Evolutionary conservation across 108 stramenopile species (phyloP).

Genomic region (Skeletonema marinoi): DNA sequence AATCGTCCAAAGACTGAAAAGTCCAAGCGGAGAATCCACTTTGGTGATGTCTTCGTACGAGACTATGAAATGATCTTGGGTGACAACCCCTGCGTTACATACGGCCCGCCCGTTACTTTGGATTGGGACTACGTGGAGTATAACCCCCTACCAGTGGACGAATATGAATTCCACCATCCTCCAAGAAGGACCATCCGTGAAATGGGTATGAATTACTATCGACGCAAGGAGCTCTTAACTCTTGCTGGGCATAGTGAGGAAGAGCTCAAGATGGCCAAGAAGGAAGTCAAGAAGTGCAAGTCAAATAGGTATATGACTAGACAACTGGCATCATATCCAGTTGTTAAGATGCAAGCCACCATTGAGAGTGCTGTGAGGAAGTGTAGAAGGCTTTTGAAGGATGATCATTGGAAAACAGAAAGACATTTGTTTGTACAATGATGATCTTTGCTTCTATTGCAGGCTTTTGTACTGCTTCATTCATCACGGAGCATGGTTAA

Average conservation of each 20-base stretch:
- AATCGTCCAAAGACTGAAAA: slow-evolving; percentile 4
- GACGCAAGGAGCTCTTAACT: slow-evolving; percentile 36
- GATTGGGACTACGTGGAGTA: slow-evolving; percentile 70
- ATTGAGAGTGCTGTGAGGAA: neutral
- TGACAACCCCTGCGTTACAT: slow-evolving; percentile 60
- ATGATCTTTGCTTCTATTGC: neutral
- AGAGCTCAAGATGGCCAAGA: neutral
- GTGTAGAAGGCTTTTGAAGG: neutral
- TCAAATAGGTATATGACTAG: neutral
- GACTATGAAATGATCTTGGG: slow-evolving; percentile 63
- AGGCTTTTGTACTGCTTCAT: too few species aligned
- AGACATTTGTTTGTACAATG: neutral
- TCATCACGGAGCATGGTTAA: too few species aligned
- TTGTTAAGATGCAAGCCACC: neutral
- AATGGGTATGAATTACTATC: slow-evolving; percentile 56
- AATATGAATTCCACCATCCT: slow-evolving; percentile 51
- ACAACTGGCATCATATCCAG: neutral
- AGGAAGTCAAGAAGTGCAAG: neutral
- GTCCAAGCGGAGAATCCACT: slow-evolving; percentile 12
- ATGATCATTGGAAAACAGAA: neutral
- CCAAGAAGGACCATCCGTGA: slow-evolving; percentile 43
- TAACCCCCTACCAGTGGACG: slow-evolving; percentile 38
- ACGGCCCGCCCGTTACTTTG: slow-evolving; percentile 65
- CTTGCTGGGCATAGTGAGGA: neutral
- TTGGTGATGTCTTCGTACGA: slow-evolving; percentile 42